These are phyloP conservation scores for Saccharomyces hybrid DNA, from an alignment of 1,139 yeast genomes.

Conservation along the genomic window DNA sequence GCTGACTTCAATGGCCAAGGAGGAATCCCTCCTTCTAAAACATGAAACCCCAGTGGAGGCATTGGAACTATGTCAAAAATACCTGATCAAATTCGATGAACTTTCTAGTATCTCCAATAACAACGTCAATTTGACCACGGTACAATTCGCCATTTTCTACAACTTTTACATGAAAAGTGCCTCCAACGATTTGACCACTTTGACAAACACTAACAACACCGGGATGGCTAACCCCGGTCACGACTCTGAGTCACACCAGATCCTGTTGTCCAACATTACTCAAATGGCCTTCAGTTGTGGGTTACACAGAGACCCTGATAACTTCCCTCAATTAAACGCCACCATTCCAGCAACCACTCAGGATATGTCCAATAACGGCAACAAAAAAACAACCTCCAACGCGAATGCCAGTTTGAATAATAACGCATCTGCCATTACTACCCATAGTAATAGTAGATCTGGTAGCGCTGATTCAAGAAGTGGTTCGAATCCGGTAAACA, in stretches of 20 bases:
- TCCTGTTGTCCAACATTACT: conserved; percentile 37
- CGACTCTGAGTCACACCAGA: conserved; percentile 43
- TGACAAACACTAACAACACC: conserved; percentile 12
- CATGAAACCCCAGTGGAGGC: conserved; percentile 27
- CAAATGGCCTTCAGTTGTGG: conserved; percentile 53
- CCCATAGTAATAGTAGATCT: neutral
- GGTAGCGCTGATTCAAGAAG: conserved; percentile 1
- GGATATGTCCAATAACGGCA: conserved; percentile 6
- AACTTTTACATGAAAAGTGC: conserved; percentile 42
- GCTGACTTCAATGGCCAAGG: conserved; percentile 12
- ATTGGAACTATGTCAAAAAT: conserved; percentile 25
- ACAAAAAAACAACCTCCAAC: conserved; percentile 4
- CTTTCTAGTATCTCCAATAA: conserved; percentile 30
- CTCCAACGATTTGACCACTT: conserved; percentile 30
- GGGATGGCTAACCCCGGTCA: conserved; percentile 27
- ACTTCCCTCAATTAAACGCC: conserved; percentile 34
- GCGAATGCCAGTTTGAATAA: conserved; percentile 4
- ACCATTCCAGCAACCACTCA: conserved; percentile 15
- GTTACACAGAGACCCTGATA: conserved; percentile 46
- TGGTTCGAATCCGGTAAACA: conserved; percentile 8
- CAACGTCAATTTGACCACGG: conserved; percentile 34
- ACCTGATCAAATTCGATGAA: conserved; percentile 29
- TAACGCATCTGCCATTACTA: neutral
- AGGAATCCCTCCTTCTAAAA: conserved; percentile 21
- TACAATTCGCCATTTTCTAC: conserved; percentile 44